A percentile compares a stretch with the other conserved stretches of the same genome.
Evolutionary conservation across 495 filamentous ascomycete species (phyloP).

Genomic region (Pseudotulostoma volvatum): DNA sequence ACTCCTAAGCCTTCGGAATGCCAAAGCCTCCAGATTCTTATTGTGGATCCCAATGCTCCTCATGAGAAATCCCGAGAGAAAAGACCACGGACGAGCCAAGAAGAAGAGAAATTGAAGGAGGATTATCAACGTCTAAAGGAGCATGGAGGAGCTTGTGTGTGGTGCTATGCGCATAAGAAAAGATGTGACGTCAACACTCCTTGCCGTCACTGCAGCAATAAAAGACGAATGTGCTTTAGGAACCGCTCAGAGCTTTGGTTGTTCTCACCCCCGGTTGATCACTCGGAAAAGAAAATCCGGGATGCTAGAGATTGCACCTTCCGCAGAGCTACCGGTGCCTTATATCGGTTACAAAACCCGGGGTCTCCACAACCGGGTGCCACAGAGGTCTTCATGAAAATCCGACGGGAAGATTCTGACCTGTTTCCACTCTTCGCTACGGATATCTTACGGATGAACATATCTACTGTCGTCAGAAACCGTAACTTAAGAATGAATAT

Average conservation of each 20-base stretch:
- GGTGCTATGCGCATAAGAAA: constrained; percentile 15
- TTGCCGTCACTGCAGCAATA: constrained; percentile 8
- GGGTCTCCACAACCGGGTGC: not conserved
- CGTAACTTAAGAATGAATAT: not conserved
- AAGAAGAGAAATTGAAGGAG: constrained; percentile 8
- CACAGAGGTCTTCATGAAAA: not conserved
- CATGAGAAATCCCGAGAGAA: constrained; percentile 5
- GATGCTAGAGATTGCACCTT: not conserved
- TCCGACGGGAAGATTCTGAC: constrained; percentile 2
- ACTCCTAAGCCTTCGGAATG: not conserved
- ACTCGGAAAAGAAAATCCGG: not conserved
- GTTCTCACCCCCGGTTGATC: constrained; percentile 1
- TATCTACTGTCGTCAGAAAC: not conserved
- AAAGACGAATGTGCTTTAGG: constrained; percentile 10
- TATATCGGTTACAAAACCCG: not conserved
- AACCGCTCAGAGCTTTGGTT: constrained; percentile 4
- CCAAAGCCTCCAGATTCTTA: not conserved
- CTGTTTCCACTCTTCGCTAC: not conserved
- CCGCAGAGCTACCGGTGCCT: not conserved
- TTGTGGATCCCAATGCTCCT: not conserved
- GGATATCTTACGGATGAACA: not conserved
- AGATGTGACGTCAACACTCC: constrained; percentile 9
- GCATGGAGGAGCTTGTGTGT: constrained; percentile 14
- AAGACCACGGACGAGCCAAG: constrained; percentile 1
- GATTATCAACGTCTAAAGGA: constrained; percentile 8